Evolutionary conservation across 2,329 filamentous ascomycete genomes (phyloP).

Genomic region (Arthrinium puccinioides): DNA sequence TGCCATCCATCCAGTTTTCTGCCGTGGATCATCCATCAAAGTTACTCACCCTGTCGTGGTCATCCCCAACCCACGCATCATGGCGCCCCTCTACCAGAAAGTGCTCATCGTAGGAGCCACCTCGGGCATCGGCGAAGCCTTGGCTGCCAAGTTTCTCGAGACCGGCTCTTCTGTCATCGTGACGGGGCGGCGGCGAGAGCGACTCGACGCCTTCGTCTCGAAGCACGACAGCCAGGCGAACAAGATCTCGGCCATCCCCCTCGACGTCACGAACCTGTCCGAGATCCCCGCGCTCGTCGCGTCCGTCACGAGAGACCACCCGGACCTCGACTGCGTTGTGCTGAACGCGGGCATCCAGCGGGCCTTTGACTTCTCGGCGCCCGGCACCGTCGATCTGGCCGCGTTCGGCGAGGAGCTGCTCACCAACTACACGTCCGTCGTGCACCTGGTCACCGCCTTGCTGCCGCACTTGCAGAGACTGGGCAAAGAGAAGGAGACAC

Average conservation of each 20-base stretch:
- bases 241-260: constrained; percentile 22
- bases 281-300: constrained; percentile 25
- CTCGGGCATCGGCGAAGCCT: constrained; percentile 39
- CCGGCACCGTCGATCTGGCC: constrained; percentile 29
- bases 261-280: constrained; percentile 34
- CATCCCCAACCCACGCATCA: no score
- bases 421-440: constrained; percentile 36
- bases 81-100: constrained; percentile 42
- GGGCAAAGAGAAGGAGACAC: constrained; percentile 4
- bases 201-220: constrained; percentile 35
- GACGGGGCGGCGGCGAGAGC: constrained; percentile 37
- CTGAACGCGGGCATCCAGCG: constrained; percentile 43
- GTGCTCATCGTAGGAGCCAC: constrained; percentile 43
- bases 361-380: constrained; percentile 33
- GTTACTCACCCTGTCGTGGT: no score
- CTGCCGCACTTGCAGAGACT: constrained; percentile 33
- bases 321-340: constrained; percentile 42
- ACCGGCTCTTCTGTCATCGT: constrained; percentile 36
- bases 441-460: constrained; percentile 35
- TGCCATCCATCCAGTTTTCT: no score
- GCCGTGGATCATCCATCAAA: no score
- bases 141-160: constrained; percentile 27
- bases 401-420: constrained; percentile 31
- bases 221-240: constrained; percentile 29
- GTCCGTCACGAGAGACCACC: constrained; percentile 26